Evolutionary conservation across 148 eudicot genomes (phyloP).

Genomic region (Fagopyrum esculentum): DNA sequence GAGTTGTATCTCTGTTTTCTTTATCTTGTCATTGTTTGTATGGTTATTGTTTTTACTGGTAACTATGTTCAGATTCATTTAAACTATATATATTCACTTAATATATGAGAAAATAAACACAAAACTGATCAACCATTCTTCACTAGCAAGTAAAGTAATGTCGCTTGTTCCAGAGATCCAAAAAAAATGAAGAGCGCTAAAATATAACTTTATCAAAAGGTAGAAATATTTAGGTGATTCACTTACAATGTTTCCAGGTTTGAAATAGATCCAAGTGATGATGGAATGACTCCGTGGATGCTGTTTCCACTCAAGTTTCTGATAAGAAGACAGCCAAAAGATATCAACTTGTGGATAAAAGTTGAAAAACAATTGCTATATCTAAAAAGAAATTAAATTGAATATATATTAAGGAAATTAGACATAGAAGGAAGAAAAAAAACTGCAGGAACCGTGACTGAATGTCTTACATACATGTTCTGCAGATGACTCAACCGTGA

Average conservation of each 20-base stretch:
- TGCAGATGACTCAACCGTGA: conserved; percentile 78
- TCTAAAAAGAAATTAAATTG: background rate
- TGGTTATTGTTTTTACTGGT: background rate
- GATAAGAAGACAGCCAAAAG: conserved; percentile 16
- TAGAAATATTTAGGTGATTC: background rate
- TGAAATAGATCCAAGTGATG: conserved; percentile 57
- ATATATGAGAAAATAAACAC: background rate
- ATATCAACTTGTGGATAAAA: background rate
- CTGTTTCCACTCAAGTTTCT: conserved; percentile 96
- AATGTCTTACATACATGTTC: conserved; percentile 58
- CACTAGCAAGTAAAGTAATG: background rate
- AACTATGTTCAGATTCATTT: no score
- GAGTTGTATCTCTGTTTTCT: background rate
- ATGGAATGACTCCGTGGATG: conserved; percentile 76
- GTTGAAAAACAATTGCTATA: background rate
- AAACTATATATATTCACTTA: background rate
- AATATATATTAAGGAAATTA: background rate
- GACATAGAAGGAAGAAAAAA: background rate
- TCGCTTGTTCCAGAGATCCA: background rate
- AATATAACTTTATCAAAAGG: background rate
- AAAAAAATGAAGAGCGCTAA: background rate
- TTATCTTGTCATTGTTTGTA: background rate
- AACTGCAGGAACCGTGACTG: background rate
- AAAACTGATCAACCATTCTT: background rate
- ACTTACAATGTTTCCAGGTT: conserved; percentile 71